Evolutionary conservation across 345 rosid genomes (phyloP).

Genomic region (Angophora floribunda): DNA sequence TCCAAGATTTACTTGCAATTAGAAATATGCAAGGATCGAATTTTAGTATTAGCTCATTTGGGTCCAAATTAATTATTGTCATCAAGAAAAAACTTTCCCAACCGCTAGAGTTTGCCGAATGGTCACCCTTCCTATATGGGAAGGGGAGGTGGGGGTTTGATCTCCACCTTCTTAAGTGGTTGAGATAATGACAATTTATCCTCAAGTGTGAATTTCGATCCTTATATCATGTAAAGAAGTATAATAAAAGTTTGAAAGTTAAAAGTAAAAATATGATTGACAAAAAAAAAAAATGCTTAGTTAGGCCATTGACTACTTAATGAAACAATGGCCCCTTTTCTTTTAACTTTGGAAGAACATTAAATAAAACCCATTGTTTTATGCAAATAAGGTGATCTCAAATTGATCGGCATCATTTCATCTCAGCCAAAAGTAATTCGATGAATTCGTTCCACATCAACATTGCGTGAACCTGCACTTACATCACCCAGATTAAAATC

Average conservation of each 20-base stretch:
- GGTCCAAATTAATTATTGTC: background rate
- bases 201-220: too few relatives aligned
- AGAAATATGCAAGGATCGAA: background rate
- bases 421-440: background rate
- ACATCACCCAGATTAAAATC: background rate
- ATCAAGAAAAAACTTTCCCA: background rate
- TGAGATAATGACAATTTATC: too few relatives aligned
- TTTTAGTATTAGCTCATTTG: background rate
- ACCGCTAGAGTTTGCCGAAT: too few relatives aligned
- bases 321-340: background rate
- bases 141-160: too few relatives aligned
- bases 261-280: too few relatives aligned
- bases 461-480: background rate
- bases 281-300: background rate
- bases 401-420: rapidly evolving
- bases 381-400: background rate
- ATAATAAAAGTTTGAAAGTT: too few relatives aligned
- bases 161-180: too few relatives aligned
- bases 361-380: background rate
- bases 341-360: background rate
- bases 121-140: too few relatives aligned
- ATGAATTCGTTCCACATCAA: background rate
- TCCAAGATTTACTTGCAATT: background rate
- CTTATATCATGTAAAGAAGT: too few relatives aligned
- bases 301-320: background rate